Evolutionary conservation across 164 flowering plant species (phyloP).

Genomic region (Paratinospora sagittata): DNA sequence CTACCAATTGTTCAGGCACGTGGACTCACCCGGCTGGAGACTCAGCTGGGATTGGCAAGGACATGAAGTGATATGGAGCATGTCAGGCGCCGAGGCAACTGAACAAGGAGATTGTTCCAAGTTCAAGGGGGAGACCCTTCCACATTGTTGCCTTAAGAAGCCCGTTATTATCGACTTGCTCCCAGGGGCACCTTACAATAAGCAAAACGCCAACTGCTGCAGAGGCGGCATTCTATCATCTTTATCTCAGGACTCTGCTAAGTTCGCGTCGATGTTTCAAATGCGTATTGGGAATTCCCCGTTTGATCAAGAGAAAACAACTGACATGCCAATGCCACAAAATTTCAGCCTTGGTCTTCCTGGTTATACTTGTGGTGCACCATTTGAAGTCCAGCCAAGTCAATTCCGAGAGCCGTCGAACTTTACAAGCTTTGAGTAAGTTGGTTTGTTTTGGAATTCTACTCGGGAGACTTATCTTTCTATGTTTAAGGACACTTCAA

Average conservation of each 20-base stretch:
- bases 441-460: neutral
- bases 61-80: constrained; percentile 56
- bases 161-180: constrained; percentile 49
- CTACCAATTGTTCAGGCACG: constrained; percentile 51
- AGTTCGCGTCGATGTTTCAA: constrained; percentile 33
- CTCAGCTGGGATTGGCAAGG: constrained; percentile 52
- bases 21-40: constrained; percentile 68
- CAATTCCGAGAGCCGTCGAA: constrained; percentile 43
- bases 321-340: constrained; percentile 23
- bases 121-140: constrained; percentile 21
- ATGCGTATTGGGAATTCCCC: constrained; percentile 35
- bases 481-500: neutral
- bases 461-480: neutral
- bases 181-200: constrained; percentile 50
- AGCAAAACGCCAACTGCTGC: constrained; percentile 61
- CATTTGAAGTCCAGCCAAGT: constrained; percentile 40
- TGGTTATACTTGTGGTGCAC: constrained; percentile 58
- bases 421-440: constrained; percentile 60
- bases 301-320: neutral
- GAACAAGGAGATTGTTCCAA: constrained; percentile 60
- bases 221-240: constrained; percentile 63
- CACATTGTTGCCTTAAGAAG: constrained; percentile 52
- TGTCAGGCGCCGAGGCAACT: constrained; percentile 60
- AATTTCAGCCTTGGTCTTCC: constrained; percentile 55
- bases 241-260: constrained; percentile 43